A percentile compares a stretch with the other conserved stretches of the same genome.
Conservation (phyloP, 1,284 basidiomycete species). For the Tausonia pullulans region DNA sequence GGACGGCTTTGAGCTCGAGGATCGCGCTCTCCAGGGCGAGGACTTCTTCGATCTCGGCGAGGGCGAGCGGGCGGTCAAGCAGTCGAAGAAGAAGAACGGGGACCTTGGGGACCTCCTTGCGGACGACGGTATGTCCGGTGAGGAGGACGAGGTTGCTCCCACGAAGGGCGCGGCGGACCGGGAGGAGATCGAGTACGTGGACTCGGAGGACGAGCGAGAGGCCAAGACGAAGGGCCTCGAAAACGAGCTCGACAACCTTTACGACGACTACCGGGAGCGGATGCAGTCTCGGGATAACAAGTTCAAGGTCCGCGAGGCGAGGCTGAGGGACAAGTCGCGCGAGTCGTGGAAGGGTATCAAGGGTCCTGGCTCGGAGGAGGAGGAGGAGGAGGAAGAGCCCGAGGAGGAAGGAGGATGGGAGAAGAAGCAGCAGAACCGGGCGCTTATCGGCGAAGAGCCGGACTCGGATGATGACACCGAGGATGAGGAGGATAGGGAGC, state of each 20-base stretch:
- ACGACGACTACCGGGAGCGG: constrained; percentile 74
- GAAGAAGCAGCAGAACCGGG: constrained; percentile 41
- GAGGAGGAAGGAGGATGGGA: constrained; percentile 33
- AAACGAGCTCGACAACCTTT: constrained; percentile 73
- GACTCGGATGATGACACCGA: constrained; percentile 32
- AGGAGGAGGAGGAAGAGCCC: constrained; percentile 28
- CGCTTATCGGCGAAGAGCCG: constrained; percentile 43
- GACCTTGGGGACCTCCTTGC: constrained; percentile 42
- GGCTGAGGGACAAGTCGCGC: constrained; percentile 58
- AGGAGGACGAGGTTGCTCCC: constrained; percentile 20
- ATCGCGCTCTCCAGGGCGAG: constrained; percentile 55
- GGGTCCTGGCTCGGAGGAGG: constrained; percentile 24
- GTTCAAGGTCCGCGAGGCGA: constrained; percentile 72
- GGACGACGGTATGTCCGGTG: constrained; percentile 29
- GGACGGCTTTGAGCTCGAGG: constrained; percentile 72
- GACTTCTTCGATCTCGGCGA: constrained; percentile 79
- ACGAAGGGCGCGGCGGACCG: constrained; percentile 35
- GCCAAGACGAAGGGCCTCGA: constrained; percentile 58
- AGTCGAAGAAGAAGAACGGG: constrained; percentile 34
- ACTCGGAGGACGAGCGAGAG: constrained; percentile 61
- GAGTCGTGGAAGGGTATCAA: constrained; percentile 65
- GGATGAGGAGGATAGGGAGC: constrained; percentile 27
- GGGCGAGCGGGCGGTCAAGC: constrained; percentile 37
- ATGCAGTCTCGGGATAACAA: constrained; percentile 80
- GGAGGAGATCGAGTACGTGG: constrained; percentile 45